A percentile compares a stretch with the other conserved stretches of the same genome.
phyloP scores from a whole-genome alignment of 345 rosid genomes.

The Boechera divaricarpa region DNA sequence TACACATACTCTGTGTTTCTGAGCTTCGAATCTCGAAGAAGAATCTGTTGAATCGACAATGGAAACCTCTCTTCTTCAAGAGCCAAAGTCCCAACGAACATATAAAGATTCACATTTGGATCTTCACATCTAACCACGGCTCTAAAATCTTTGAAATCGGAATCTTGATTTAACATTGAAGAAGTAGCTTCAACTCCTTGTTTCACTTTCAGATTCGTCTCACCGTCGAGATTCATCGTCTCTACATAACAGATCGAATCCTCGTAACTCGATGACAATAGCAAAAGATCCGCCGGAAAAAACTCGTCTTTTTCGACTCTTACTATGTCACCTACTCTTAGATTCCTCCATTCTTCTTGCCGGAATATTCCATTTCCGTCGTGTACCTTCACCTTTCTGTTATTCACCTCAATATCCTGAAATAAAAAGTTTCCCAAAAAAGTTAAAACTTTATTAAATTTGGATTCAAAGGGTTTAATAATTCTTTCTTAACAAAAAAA shows the following conservation, averaged over 20 bases:
- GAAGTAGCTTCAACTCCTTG: constrained; percentile 77
- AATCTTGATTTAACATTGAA: constrained; percentile 61
- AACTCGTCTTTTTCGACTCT: constrained; percentile 85
- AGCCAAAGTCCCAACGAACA: constrained; percentile 77
- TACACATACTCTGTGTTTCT: constrained; percentile 81
- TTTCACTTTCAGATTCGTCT: constrained; percentile 92
- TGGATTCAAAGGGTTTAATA: background rate
- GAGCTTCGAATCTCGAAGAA: constrained; percentile 87
- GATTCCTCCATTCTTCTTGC: constrained; percentile 68
- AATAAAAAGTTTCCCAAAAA: background rate
- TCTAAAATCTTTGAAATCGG: constrained; percentile 62
- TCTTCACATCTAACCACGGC: constrained; percentile 83
- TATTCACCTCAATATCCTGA: constrained; percentile 86
- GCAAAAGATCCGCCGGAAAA: constrained; percentile 89
- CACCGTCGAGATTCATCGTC: constrained; percentile 98
- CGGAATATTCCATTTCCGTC: constrained; percentile 61
- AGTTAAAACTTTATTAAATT: background rate
- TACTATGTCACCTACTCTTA: constrained; percentile 88
- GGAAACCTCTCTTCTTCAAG: constrained; percentile 65
- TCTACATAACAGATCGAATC: constrained; percentile 92
- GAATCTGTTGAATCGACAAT: constrained; percentile 82
- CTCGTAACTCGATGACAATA: constrained; percentile 83
- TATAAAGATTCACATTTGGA: constrained; percentile 87
- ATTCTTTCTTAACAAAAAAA: background rate
- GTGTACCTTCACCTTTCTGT: constrained; percentile 77